These are phyloP conservation scores for Cadophora sp. DNA, from an alignment of 2,329 filamentous ascomycete genomes.

Conservation along the genomic window DNA sequence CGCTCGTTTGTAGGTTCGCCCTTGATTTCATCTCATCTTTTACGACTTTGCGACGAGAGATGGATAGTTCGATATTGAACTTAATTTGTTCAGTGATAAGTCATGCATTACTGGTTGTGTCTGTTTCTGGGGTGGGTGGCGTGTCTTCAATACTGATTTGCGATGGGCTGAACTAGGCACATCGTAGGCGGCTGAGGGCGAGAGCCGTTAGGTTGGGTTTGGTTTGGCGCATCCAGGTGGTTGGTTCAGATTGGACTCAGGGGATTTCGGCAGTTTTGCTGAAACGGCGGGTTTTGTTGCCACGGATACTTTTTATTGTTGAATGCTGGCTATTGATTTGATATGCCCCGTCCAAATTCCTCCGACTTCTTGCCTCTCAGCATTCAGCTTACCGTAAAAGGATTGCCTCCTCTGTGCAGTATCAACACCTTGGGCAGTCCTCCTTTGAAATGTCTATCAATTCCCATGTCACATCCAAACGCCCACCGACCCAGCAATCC, in stretches of 20 bases:
- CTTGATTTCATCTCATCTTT: not conserved
- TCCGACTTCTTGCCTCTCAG: not conserved
- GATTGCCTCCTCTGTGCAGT: too few species aligned
- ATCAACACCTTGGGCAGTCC: not conserved
- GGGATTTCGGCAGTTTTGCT: not conserved
- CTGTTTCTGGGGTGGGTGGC: not conserved
- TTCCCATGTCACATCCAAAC: not conserved
- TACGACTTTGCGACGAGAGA: not conserved
- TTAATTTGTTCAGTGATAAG: not conserved
- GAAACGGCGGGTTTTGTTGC: not conserved
- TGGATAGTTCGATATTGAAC: not conserved
- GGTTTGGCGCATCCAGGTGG: too few species aligned
- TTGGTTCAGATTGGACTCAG: too few species aligned
- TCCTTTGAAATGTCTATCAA: not conserved
- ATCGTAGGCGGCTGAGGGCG: not conserved
- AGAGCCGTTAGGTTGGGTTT: not conserved
- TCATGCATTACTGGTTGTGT: not conserved
- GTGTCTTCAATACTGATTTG: not conserved
- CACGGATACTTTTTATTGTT: not conserved
- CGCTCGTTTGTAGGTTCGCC: not conserved
- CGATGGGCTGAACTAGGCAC: not conserved
- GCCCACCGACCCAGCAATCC: slow-evolving; percentile 29
- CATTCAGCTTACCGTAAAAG: not conserved
- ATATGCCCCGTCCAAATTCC: not conserved
- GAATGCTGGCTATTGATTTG: not conserved